A percentile compares a stretch with the other conserved stretches of the same genome.
phyloP scores from a whole-genome alignment of 2,329 filamentous ascomycete species.

The Fusarium veterinarium region DNA sequence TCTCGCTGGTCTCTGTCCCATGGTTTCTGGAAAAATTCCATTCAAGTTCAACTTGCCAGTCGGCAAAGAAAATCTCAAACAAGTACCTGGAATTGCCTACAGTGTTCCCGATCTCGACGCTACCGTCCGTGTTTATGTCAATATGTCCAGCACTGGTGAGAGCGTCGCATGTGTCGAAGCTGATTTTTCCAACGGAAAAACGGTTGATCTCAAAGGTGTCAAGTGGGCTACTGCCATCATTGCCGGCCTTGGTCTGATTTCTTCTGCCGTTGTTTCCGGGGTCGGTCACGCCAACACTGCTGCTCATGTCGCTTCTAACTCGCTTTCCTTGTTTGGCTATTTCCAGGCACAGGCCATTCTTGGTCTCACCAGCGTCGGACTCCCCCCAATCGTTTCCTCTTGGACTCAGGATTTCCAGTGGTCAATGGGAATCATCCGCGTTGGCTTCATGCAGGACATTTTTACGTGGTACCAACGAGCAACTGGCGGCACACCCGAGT shows the following conservation, averaged over 20 bases:
- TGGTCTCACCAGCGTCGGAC: conserved; percentile 81
- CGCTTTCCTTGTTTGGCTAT: conserved; percentile 92
- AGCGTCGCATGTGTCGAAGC: conserved; percentile 89
- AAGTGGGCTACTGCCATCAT: conserved; percentile 92
- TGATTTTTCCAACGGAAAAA: conserved; percentile 89
- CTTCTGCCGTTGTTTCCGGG: conserved; percentile 89
- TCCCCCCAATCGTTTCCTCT: conserved; percentile 88
- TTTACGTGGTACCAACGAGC: conserved; percentile 96
- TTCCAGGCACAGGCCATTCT: conserved; percentile 95
- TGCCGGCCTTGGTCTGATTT: conserved; percentile 82
- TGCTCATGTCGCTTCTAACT: conserved; percentile 92
- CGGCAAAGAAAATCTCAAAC: conserved; percentile 64
- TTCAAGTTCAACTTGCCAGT: conserved; percentile 77
- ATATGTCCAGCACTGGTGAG: conserved; percentile 68
- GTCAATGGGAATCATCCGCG: conserved; percentile 94
- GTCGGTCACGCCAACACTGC: conserved; percentile 94
- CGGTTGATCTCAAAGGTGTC: conserved; percentile 87
- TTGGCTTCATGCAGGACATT: conserved; percentile 88
- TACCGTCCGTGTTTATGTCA: conserved; percentile 84
- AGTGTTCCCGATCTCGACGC: conserved; percentile 92
- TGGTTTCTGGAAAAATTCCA: conserved; percentile 85
- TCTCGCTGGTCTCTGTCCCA: conserved; percentile 85
- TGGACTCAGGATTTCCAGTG: conserved; percentile 99
- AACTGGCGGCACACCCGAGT: conserved; percentile 87
- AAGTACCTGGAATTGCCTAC: conserved; percentile 87